Evolutionary conservation across 768 basidiomycete genomes (phyloP).

Genomic region (Peribolospora baueri): DNA sequence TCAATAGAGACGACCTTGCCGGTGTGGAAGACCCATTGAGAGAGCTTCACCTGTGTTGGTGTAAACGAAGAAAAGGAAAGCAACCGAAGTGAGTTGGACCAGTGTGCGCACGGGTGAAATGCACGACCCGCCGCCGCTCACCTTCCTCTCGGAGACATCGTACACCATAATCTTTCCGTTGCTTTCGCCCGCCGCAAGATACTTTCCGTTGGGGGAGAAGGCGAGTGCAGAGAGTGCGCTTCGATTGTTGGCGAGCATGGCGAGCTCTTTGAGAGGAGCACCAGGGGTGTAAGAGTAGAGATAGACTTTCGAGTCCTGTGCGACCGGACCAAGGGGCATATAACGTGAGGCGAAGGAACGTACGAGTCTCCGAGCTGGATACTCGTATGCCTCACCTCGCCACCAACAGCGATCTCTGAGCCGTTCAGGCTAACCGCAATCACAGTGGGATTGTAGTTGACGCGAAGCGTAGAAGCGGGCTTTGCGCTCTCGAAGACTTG

Average conservation of each 20-base stretch:
- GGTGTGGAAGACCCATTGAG: constrained; percentile 67
- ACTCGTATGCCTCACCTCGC: constrained; percentile 31
- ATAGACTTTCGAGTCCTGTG: constrained; percentile 48
- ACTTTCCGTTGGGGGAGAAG: constrained; percentile 50
- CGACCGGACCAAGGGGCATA: constrained; percentile 7
- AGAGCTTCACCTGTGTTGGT: constrained; percentile 31
- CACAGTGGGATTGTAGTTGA: constrained; percentile 30
- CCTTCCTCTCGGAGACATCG: constrained; percentile 41
- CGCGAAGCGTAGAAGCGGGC: constrained; percentile 32
- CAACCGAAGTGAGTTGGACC: not conserved
- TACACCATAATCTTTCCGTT: constrained; percentile 58
- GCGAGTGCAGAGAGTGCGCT: constrained; percentile 47
- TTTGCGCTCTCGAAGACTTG: constrained; percentile 51
- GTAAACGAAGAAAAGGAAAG: not conserved
- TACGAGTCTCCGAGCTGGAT: not conserved
- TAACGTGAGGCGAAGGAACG: constrained; percentile 1
- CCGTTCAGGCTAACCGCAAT: constrained; percentile 4
- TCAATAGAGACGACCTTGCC: constrained; percentile 53
- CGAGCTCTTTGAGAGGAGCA: constrained; percentile 29
- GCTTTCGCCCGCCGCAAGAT: constrained; percentile 69
- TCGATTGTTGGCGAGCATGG: constrained; percentile 40
- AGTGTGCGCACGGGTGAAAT: not conserved
- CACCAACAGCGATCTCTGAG: constrained; percentile 40
- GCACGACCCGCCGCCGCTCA: constrained; percentile 13
- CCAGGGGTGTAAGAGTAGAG: constrained; percentile 46